A percentile compares a stretch with the other conserved stretches of the same genome.
Evolutionary conservation across 257 asterid genomes (phyloP).

Genomic region (Capsicum chinense): DNA sequence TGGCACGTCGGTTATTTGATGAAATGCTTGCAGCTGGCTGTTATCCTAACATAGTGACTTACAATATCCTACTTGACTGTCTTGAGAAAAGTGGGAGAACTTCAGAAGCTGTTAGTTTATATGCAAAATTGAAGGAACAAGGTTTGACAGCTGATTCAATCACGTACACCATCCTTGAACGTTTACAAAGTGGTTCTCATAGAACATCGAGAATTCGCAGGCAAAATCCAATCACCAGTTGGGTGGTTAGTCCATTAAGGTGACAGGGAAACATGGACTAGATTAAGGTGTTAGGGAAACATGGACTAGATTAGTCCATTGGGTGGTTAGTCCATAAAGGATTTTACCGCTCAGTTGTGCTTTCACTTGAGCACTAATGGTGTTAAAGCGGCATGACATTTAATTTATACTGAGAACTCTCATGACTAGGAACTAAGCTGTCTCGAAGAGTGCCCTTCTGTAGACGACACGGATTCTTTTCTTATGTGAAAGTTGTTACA

Average conservation of each 20-base stretch:
- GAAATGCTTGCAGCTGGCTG: conserved; percentile 90
- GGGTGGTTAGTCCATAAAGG: background rate
- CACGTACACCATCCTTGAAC: conserved; percentile 77
- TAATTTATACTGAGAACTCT: background rate
- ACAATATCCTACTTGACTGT: conserved; percentile 87
- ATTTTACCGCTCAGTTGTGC: background rate
- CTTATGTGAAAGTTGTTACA: background rate
- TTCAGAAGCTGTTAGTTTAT: conserved; percentile 83
- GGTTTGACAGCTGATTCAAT: conserved; percentile 86
- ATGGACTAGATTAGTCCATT: background rate
- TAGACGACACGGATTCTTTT: background rate
- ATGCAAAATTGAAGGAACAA: conserved; percentile 76
- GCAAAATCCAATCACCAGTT: conserved; percentile 84
- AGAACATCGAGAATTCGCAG: conserved; percentile 57
- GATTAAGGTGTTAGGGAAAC: conserved; percentile 39
- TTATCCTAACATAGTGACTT: conserved; percentile 83
- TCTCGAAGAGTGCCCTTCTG: background rate
- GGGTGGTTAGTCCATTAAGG: conserved; percentile 96
- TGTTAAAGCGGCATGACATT: background rate
- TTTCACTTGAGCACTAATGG: background rate
- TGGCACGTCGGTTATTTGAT: conserved; percentile 74
- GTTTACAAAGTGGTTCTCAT: conserved; percentile 78
- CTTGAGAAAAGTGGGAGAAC: conserved; percentile 90
- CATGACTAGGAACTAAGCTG: background rate
- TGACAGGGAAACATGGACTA: conserved; percentile 37